phyloP scores from a whole-genome alignment of 1,284 basidiomycete genomes.

The Moesziomyces sp. region DNA sequence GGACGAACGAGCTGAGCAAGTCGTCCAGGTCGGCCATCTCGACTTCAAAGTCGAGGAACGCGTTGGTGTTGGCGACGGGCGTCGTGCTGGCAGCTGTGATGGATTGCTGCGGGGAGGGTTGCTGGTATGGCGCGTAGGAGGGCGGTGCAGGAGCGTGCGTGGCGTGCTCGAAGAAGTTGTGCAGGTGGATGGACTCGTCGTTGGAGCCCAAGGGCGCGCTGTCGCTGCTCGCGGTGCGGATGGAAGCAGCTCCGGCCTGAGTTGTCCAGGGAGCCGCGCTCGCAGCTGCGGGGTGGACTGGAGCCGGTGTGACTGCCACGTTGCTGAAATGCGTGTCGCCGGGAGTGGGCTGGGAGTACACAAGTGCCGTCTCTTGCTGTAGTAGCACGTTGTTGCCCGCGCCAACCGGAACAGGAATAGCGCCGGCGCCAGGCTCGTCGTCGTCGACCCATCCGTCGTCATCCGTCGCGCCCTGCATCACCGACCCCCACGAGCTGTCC shows the following conservation, averaged over 20 bases:
- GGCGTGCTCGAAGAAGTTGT: slow-evolving; percentile 8
- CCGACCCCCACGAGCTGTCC: slow-evolving; percentile 12
- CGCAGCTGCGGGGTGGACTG: neutral
- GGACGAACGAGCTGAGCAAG: slow-evolving; percentile 5
- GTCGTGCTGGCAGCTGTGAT: neutral
- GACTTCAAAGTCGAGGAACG: slow-evolving; percentile 9
- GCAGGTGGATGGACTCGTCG: slow-evolving; percentile 6
- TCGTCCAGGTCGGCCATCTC: slow-evolving; percentile 25
- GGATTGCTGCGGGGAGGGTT: neutral
- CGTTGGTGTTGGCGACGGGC: neutral
- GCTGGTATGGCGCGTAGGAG: slow-evolving; percentile 3
- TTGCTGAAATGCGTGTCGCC: no score
- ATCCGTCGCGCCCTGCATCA: slow-evolving; percentile 19
- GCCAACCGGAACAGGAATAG: neutral
- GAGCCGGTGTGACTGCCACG: neutral
- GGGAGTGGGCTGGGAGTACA: neutral
- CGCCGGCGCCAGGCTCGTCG: slow-evolving; percentile 4
- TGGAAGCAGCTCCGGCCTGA: neutral
- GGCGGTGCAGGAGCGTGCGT: slow-evolving; percentile 4
- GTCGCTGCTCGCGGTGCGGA: neutral
- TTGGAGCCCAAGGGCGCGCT: slow-evolving; percentile 1
- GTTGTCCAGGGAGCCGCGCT: neutral
- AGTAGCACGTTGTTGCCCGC: neutral
- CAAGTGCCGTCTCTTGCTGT: neutral
- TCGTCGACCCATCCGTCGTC: slow-evolving; percentile 41